phyloP scores from a whole-genome alignment of 202 grass and related monocot species.

The Musa balbisiana region DNA sequence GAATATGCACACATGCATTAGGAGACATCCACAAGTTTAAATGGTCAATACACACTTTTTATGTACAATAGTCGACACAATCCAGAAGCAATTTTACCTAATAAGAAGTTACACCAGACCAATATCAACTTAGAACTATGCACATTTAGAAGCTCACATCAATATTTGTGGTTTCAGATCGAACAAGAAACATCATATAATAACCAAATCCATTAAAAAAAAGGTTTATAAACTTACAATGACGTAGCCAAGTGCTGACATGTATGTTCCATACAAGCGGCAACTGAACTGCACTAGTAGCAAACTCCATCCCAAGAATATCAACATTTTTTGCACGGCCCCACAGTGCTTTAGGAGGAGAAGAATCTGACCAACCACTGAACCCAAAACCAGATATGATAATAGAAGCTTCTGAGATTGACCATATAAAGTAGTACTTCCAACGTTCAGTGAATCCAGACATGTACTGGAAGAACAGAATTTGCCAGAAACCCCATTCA shows the following conservation, averaged over 20 bases:
- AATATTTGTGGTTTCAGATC: not conserved
- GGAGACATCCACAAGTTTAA: too few species aligned
- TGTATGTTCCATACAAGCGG: slow-evolving; percentile 97
- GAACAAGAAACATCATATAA: not conserved
- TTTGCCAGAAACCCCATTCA: slow-evolving; percentile 86
- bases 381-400: slow-evolving; percentile 89
- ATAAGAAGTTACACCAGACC: too few species aligned
- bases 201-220: slow-evolving; percentile 13
- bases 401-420: slow-evolving; percentile 80
- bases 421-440: slow-evolving; percentile 99
- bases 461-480: slow-evolving; percentile 91
- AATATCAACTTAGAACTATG: not conserved
- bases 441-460: slow-evolving; percentile 94
- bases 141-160: not conserved
- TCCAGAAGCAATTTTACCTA: too few species aligned
- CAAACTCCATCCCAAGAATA: slow-evolving; percentile 85
- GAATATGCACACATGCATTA: too few species aligned
- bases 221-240: slow-evolving; percentile 58
- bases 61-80: too few species aligned
- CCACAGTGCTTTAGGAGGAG: slow-evolving; percentile 67
- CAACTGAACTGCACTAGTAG: slow-evolving; percentile 71
- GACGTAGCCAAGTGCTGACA: slow-evolving; percentile 90
- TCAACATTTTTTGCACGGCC: slow-evolving; percentile 97
- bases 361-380: slow-evolving; percentile 64
- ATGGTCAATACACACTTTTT: too few species aligned